These are phyloP conservation scores for Penicillium sumatraense DNA, from an alignment of 2,329 filamentous ascomycete genomes.

Conservation along the genomic window DNA sequence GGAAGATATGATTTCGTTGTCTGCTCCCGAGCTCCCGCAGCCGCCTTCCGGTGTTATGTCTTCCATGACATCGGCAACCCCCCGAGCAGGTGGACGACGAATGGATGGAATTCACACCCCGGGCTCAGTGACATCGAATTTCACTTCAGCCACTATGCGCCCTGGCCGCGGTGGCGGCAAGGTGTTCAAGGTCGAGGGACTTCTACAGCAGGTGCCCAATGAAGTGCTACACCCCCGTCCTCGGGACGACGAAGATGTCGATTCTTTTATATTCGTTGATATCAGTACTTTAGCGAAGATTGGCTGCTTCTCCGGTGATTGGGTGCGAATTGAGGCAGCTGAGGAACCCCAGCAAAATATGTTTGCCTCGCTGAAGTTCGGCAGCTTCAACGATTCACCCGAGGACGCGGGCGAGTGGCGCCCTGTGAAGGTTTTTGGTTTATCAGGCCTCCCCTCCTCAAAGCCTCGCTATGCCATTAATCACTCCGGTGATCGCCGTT, in stretches of 20 bases:
- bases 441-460: constrained; percentile 67
- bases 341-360: constrained; percentile 67
- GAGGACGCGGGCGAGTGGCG: constrained; percentile 75
- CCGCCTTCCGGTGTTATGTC: constrained; percentile 79
- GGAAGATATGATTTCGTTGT: constrained; percentile 91
- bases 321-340: constrained; percentile 82
- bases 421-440: constrained; percentile 83
- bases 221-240: constrained; percentile 87
- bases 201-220: constrained; percentile 72
- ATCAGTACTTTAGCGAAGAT: constrained; percentile 83
- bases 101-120: constrained; percentile 79
- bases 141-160: constrained; percentile 80
- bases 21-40: constrained; percentile 77
- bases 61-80: constrained; percentile 78
- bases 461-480: constrained; percentile 63
- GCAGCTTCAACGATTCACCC: constrained; percentile 48
- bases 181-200: constrained; percentile 80
- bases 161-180: constrained; percentile 74
- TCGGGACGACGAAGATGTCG: constrained; percentile 80
- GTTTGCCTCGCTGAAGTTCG: constrained; percentile 68
- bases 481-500: constrained; percentile 52
- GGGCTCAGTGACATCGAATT: constrained; percentile 85
- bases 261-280: constrained; percentile 87
- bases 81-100: constrained; percentile 72
- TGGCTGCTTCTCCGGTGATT: constrained; percentile 96